Base-by-base conservation (phyloP, 2,329 filamentous ascomycete species). In the Phyllosticta citrichinensis region DNA sequence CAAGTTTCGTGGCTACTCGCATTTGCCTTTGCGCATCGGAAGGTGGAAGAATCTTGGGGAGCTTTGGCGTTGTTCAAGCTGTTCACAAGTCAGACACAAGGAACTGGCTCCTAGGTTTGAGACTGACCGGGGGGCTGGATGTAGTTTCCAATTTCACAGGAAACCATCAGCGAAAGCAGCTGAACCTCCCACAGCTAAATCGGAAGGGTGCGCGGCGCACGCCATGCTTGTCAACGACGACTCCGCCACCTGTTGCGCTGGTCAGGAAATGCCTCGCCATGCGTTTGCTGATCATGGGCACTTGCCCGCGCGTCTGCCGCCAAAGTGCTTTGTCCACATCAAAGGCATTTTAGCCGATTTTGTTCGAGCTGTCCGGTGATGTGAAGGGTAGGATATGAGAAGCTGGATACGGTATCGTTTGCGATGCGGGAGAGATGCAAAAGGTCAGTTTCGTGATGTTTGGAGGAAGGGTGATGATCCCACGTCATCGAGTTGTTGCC, bases 151-250 rank as follows among this genome's bases (percentile, higher is more conserved):
- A n/a, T 47, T 6, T 47, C 40, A 47, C 40, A 5, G 40, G 8
- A 47, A 47, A 47, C 55, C 57, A 80, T 72, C 68, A 81, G 62
- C 76, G 74, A 71, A 81, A 83, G 70, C 81, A 83, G 69, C 75
- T 80, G 66, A 82, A 77, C 52, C 75, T 74, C 53, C 80, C 79
- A 64, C 75, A 71, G 35, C 75, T 76, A 67, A 82, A 75, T 50
- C 79, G 73, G 68, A 80, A 82, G 5, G 80, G 78, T 25, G 79
- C 79, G 58, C 78, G 73, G 50, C 76, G 75, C 1, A 77, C 71
- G 57, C 81, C 81, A 66, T 82, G 75, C 65, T 77, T 77, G 71
- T 82, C 79, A 62, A 79, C 79, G 11, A 77, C 73, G 57, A 83
- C 68, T 63, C 77, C 80, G 40, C 78, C 81, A 58, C 79, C 79